Conservation (phyloP, 352 stramenopile species). For the Phytophthora pinifolia region DNA sequence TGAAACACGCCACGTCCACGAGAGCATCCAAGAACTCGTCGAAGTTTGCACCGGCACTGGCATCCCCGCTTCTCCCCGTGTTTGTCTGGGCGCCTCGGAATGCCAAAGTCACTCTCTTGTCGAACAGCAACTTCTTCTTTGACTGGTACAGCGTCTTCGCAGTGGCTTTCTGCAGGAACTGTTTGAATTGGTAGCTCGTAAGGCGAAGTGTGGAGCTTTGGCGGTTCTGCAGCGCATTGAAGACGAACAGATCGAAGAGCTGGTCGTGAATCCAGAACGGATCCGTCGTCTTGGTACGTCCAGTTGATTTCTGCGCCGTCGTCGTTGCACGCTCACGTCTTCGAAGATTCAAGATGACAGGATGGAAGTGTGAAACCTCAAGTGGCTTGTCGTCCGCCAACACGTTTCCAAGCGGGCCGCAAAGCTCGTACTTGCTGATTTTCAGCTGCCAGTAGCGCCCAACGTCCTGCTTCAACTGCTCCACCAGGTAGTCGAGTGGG, state of each 20-base stretch:
- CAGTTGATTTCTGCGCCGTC: not conserved
- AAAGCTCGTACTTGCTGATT: conserved; percentile 43
- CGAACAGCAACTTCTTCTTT: conserved; percentile 47
- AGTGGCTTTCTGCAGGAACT: conserved; percentile 45
- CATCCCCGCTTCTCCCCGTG: conserved; percentile 15
- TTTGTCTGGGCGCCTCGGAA: conserved; percentile 28
- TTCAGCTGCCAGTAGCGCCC: conserved; percentile 49
- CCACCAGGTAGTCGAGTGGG: conserved; percentile 42
- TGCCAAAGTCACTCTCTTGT: conserved; percentile 30
- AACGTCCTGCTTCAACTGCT: conserved; percentile 50
- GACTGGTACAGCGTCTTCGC: conserved; percentile 18
- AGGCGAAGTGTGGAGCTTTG: conserved; percentile 44
- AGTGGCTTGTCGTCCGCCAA: conserved; percentile 28
- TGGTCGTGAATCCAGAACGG: conserved; percentile 61
- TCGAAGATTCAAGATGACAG: conserved; percentile 23
- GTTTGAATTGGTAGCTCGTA: conserved; percentile 71
- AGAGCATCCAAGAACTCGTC: conserved; percentile 64
- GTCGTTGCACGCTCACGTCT: conserved; percentile 1
- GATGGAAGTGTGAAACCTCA: conserved; percentile 11
- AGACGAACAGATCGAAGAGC: conserved; percentile 67
- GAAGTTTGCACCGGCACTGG: conserved; percentile 38
- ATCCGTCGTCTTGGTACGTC: conserved; percentile 15
- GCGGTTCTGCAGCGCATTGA: conserved; percentile 56
- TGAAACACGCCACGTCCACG: conserved; percentile 44
- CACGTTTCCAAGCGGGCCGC: conserved; percentile 22